Percentiles rank a stretch among this genome's conserved stretches.
These are phyloP conservation scores for Tetrahymena thermophila DNA, from an alignment of 73 alveolate genomes.

Conservation along the genomic window DNA sequence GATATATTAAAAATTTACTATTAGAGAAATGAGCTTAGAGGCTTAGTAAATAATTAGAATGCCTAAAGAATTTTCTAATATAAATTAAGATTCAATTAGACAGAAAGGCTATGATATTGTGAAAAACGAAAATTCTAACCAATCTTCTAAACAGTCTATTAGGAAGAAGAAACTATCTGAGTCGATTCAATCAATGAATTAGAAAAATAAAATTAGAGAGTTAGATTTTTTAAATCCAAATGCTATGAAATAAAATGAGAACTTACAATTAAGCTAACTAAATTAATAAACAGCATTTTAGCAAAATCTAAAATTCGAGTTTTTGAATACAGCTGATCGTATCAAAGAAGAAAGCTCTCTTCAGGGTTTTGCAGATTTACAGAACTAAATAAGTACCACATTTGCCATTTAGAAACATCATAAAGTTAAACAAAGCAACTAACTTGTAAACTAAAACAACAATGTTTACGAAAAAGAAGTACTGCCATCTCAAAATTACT, in stretches of 20 bases:
- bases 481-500: background rate
- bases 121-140: no score
- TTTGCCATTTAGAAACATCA: background rate
- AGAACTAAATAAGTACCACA: background rate
- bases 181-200: background rate
- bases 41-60: background rate
- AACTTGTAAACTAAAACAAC: background rate
- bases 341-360: background rate
- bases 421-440: background rate
- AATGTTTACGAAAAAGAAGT: background rate
- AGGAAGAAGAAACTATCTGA: background rate
- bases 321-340: background rate
- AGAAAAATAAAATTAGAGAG: background rate
- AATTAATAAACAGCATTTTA: no score
- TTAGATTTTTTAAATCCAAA: no score
- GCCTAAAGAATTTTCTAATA: background rate
- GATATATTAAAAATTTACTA: background rate
- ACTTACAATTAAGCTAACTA: background rate
- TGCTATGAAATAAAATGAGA: background rate
- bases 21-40: background rate
- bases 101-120: background rate
- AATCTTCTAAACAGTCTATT: background rate
- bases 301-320: background rate
- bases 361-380: background rate
- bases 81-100: background rate